Conservation (phyloP, 1,284 basidiomycete species). For the Inonotus hispidus region DNA sequence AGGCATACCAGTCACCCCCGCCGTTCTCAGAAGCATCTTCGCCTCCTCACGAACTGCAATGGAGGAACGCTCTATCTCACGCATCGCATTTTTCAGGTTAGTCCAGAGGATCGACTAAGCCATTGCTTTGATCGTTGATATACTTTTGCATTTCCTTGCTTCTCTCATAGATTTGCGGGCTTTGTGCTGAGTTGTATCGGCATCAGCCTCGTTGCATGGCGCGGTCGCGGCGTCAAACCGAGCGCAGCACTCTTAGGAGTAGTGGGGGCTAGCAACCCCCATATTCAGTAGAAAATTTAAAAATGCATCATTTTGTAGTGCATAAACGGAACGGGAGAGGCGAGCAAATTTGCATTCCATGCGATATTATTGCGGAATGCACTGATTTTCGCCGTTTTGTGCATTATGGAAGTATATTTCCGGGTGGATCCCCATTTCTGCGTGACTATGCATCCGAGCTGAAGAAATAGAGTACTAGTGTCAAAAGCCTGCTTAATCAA, state of each 20-base stretch:
- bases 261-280: too few species aligned
- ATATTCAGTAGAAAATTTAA: not conserved
- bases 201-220: constrained; percentile 67
- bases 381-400: too few species aligned
- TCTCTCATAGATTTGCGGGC: constrained; percentile 57
- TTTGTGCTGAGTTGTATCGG: constrained; percentile 74
- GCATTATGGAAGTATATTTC: too few species aligned
- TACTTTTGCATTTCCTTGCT: not conserved
- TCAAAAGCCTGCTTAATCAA: too few species aligned
- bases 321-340: too few species aligned
- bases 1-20: constrained; percentile 75
- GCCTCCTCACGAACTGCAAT: constrained; percentile 71
- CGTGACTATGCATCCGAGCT: too few species aligned
- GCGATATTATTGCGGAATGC: too few species aligned
- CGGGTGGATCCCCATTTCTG: too few species aligned
- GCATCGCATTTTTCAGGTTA: constrained; percentile 78
- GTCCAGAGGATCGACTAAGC: constrained; percentile 2
- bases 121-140: constrained; percentile 1
- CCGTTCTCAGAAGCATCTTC: constrained; percentile 73
- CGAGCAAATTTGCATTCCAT: too few species aligned
- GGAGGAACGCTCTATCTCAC: constrained; percentile 75
- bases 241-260: constrained; percentile 61
- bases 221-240: constrained; percentile 58
- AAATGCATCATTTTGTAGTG: not conserved
- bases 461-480: too few species aligned